phyloP scores from a whole-genome alignment of 2,329 filamentous ascomycete species.

The Helotiales sp. region DNA sequence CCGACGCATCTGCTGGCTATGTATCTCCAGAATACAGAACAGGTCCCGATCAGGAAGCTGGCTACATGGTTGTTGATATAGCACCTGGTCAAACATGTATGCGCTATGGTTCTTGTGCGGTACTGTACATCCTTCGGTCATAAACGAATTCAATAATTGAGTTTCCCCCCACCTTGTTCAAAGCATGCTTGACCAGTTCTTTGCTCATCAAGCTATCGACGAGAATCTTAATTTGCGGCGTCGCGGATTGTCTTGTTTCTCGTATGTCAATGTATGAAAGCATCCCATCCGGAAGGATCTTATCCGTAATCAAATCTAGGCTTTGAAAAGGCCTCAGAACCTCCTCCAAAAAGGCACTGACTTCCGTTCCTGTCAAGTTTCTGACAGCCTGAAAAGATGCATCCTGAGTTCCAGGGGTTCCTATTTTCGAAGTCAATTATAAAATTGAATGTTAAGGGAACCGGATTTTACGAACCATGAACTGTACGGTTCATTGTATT shows the following conservation, averaged over 20 bases:
- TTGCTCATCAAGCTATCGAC: no score
- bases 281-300: no score
- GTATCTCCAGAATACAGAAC: neutral
- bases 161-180: neutral
- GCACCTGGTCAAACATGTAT: conserved; percentile 2
- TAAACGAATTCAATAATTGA: neutral
- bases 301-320: no score
- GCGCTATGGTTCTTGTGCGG: conserved; percentile 6
- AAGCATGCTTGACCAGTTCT: neutral
- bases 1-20: neutral
- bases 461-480: neutral
- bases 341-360: neutral
- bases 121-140: conserved; percentile 4
- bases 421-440: neutral
- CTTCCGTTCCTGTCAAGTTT: neutral
- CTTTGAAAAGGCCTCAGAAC: no score
- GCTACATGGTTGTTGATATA: conserved; percentile 3
- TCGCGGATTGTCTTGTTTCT: no score
- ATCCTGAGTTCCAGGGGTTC: neutral
- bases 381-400: neutral
- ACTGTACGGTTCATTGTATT: neutral
- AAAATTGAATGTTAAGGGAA: neutral
- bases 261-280: no score
- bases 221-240: no score
- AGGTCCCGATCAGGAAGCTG: neutral